Evolutionary conservation across 495 filamentous ascomycete genomes (phyloP).

Genomic region (Daldinia childiae): DNA sequence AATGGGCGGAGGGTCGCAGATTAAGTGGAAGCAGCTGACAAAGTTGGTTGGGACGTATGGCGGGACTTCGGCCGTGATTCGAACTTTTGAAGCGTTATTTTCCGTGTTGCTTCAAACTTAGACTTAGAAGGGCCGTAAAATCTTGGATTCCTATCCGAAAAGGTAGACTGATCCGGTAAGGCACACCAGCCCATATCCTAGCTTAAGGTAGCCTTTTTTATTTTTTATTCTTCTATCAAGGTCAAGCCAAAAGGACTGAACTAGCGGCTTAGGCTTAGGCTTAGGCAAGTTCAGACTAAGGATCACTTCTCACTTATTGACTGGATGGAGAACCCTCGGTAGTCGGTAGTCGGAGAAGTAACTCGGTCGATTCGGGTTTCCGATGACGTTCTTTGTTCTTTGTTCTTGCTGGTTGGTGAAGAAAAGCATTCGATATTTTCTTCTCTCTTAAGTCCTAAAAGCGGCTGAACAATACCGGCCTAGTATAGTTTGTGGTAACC

Average conservation of each 20-base stretch:
- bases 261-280: slow-evolving; percentile 7
- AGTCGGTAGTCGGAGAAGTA: slow-evolving; percentile 38
- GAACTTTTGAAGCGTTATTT: slow-evolving; percentile 32
- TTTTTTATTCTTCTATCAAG: neutral
- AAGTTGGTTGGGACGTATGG: slow-evolving; percentile 31
- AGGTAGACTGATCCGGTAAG: slow-evolving; percentile 33
- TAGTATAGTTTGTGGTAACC: slow-evolving; percentile 16
- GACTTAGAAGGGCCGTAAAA: slow-evolving; percentile 10
- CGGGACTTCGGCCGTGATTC: slow-evolving; percentile 28
- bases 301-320: slow-evolving; percentile 1
- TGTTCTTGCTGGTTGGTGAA: slow-evolving; percentile 14
- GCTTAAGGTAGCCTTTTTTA: slow-evolving; percentile 10
- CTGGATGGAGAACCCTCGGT: slow-evolving; percentile 24
- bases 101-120: slow-evolving; percentile 26
- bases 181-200: slow-evolving; percentile 21
- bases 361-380: slow-evolving; percentile 41
- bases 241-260: slow-evolving; percentile 12
- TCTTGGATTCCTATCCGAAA: slow-evolving; percentile 26
- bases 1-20: slow-evolving; percentile 10
- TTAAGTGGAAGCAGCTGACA: slow-evolving; percentile 21
- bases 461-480: neutral
- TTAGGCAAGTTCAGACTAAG: slow-evolving; percentile 4
- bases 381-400: slow-evolving; percentile 34
- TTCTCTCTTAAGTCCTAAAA: neutral
- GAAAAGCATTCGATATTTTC: neutral